Percentiles rank a stretch among this genome's conserved stretches.
Conservation (phyloP, 2,329 filamentous ascomycete species). For the Aspergillus fumigatiaffinis region DNA sequence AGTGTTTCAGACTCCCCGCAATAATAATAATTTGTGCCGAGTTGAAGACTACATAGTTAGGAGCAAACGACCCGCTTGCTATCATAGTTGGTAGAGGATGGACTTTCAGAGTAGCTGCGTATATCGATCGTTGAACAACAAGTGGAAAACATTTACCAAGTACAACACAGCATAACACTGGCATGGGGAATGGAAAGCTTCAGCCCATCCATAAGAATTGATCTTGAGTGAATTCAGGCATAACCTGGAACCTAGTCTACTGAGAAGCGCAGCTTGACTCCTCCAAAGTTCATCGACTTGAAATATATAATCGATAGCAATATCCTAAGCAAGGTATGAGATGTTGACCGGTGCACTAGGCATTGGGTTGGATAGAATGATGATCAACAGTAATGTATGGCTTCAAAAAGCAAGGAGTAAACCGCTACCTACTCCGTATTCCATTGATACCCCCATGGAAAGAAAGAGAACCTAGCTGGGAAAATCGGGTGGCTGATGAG, state of each 20-base stretch:
- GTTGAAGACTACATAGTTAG: background rate
- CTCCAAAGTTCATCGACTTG: background rate
- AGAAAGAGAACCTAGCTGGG: background rate
- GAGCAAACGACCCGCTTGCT: background rate
- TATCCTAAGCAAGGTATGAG: background rate
- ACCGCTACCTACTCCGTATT: background rate
- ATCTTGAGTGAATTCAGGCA: too few species aligned
- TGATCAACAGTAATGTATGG: background rate
- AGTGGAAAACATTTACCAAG: too few species aligned
- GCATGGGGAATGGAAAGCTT: too few species aligned
- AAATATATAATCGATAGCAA: background rate
- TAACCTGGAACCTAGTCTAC: background rate
- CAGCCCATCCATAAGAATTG: too few species aligned
- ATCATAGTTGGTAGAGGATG: background rate
- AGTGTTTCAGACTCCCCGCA: background rate
- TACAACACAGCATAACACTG: too few species aligned
- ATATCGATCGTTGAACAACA: too few species aligned
- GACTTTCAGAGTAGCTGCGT: background rate
- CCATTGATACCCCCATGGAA: background rate
- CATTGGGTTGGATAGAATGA: background rate
- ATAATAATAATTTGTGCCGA: background rate
- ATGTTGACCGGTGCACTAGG: background rate
- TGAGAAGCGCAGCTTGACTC: background rate
- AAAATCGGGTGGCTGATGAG: background rate
- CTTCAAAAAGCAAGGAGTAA: background rate